Conservation (phyloP, 768 basidiomycete species). For the Ephemerocybe angulata region DNA sequence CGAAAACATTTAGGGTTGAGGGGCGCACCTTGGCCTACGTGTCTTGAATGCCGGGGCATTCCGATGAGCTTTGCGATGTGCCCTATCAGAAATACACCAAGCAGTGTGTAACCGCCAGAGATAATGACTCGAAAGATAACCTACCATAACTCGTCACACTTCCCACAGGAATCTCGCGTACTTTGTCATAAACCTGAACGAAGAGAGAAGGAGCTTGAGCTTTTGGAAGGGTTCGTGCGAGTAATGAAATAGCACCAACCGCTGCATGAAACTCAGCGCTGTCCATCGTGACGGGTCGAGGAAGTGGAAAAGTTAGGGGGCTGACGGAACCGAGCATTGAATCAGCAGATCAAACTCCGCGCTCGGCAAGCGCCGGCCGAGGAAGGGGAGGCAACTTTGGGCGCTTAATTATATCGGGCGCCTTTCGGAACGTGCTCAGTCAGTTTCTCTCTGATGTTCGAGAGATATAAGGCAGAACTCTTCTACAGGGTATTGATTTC, state of each 20-base stretch:
- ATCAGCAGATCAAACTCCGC: no score
- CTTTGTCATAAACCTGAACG: slow-evolving; percentile 66
- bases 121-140: slow-evolving; percentile 8
- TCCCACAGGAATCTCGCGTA: slow-evolving; percentile 63
- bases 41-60: slow-evolving; percentile 74
- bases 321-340: no score
- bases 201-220: no score
- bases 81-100: slow-evolving; percentile 35
- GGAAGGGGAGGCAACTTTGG: no score
- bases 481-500: no score
- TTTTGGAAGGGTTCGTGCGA: neutral
- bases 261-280: slow-evolving; percentile 37
- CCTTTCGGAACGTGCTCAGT: no score
- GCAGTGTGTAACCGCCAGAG: neutral
- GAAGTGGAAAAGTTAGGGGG: no score
- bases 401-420: no score
- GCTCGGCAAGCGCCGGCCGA: no score
- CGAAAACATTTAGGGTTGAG: no score
- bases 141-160: slow-evolving; percentile 76
- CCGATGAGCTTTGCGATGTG: slow-evolving; percentile 79
- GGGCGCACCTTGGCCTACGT: slow-evolving; percentile 68
- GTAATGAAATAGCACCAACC: slow-evolving; percentile 15
- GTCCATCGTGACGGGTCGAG: slow-evolving; percentile 19
- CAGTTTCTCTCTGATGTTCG: no score
- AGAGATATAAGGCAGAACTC: no score